These are phyloP conservation scores for Capsicum baccatum DNA, from an alignment of 257 asterid species.

Conservation along the genomic window DNA sequence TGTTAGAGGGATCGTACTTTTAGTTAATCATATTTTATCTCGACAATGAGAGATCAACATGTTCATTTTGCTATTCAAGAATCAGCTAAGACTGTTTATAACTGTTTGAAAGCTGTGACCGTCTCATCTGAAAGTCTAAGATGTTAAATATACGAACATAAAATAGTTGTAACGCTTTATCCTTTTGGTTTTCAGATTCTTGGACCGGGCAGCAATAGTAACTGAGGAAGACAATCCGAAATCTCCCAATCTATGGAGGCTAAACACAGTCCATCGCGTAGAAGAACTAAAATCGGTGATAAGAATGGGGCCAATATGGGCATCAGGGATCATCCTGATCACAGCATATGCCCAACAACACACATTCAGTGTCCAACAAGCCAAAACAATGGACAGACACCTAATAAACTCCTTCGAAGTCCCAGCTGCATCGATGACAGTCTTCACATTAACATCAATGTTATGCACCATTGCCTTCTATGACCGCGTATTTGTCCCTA, in stretches of 20 bases:
- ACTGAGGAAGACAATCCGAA: conserved; percentile 61
- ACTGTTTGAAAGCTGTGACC: neutral
- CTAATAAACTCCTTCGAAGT: conserved; percentile 58
- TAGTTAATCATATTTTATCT: no score
- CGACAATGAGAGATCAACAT: no score
- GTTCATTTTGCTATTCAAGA: neutral
- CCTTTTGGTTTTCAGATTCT: conserved; percentile 47
- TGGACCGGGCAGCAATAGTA: conserved; percentile 78
- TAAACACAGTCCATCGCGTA: conserved; percentile 82
- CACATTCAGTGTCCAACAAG: conserved; percentile 84
- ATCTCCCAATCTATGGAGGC: conserved; percentile 64
- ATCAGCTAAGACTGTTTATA: neutral
- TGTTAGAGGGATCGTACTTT: no score
- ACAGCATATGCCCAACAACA: conserved; percentile 80
- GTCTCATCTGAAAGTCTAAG: neutral
- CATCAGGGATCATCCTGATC: conserved; percentile 79
- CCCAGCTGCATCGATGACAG: conserved; percentile 82
- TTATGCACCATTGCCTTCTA: conserved; percentile 62
- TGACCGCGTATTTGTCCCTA: conserved; percentile 72
- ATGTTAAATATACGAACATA: neutral
- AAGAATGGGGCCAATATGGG: conserved; percentile 97
- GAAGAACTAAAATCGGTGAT: conserved; percentile 83
- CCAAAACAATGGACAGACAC: conserved; percentile 83
- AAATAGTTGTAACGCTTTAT: neutral
- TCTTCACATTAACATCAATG: conserved; percentile 73